Percentiles rank a stretch among this genome's conserved stretches.
Evolutionary conservation across 495 filamentous ascomycete genomes (phyloP).

Genomic region (Penicillium longicatenatum): DNA sequence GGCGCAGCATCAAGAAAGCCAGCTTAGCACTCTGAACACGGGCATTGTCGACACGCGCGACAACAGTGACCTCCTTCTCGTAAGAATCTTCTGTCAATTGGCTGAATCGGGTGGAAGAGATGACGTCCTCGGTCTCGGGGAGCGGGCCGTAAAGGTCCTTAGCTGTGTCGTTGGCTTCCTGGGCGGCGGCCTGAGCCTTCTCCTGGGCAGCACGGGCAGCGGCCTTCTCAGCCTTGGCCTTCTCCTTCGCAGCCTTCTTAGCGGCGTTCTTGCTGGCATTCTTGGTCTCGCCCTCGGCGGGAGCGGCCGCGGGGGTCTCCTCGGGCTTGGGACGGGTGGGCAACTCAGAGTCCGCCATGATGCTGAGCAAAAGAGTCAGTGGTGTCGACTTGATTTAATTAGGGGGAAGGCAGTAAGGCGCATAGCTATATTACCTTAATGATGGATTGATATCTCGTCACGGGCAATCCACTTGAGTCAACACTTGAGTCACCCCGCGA

Average conservation of each 20-base stretch:
- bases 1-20: conserved; percentile 85
- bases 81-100: conserved; percentile 59
- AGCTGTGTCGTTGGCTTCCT: conserved; percentile 66
- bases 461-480: conserved; percentile 14
- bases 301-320: conserved; percentile 36
- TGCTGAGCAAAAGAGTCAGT: conserved; percentile 19
- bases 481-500: conserved; percentile 41
- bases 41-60: conserved; percentile 84
- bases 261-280: conserved; percentile 62
- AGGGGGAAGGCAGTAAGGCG: neutral
- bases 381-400: neutral
- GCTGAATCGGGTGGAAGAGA: conserved; percentile 38
- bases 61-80: conserved; percentile 75
- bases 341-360: conserved; percentile 51
- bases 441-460: conserved; percentile 17
- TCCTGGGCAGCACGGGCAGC: conserved; percentile 56
- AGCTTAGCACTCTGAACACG: conserved; percentile 89
- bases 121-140: conserved; percentile 42
- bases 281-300: conserved; percentile 41
- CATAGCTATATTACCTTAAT: conserved; percentile 20
- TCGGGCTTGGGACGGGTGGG: conserved; percentile 52
- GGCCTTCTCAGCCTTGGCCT: conserved; percentile 65
- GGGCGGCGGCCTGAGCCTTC: conserved; percentile 49
- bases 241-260: conserved; percentile 70
- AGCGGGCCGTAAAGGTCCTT: conserved; percentile 67